Percentiles rank a stretch among this genome's conserved stretches.
These are phyloP conservation scores for Dendrostoma leiphaemia DNA, from an alignment of 2,329 filamentous ascomycete genomes.

Conservation along the genomic window DNA sequence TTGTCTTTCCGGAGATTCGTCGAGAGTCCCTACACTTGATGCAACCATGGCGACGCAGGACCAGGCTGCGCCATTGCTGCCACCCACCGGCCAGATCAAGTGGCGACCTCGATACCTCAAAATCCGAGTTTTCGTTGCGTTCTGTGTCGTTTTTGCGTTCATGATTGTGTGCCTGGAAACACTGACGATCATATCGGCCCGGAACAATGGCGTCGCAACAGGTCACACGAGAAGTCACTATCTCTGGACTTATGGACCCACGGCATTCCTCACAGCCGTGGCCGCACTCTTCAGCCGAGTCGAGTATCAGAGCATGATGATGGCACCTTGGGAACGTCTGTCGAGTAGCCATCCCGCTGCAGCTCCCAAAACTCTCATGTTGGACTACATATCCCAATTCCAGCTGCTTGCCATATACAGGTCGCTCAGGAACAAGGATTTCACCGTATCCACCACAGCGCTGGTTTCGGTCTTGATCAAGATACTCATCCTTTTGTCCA, in stretches of 20 bases:
- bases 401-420: constrained; percentile 26
- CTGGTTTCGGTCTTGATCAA: constrained; percentile 30
- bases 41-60: no score
- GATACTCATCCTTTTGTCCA: constrained; percentile 33
- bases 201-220: no score
- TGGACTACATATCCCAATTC: constrained; percentile 30
- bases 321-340: constrained; percentile 37
- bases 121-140: no score
- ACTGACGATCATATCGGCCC: no score
- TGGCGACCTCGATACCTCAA: no score
- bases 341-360: constrained; percentile 26
- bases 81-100: no score
- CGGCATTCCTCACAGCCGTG: constrained; percentile 31
- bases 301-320: constrained; percentile 36
- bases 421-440: constrained; percentile 33
- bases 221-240: constrained; percentile 24
- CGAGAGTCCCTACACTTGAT: no score
- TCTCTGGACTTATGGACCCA: constrained; percentile 36
- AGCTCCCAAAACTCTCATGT: constrained; percentile 32
- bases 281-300: constrained; percentile 35
- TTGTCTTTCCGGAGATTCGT: no score
- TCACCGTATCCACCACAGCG: constrained; percentile 29
- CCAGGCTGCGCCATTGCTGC: no score
- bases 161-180: no score
- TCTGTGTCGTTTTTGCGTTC: no score